Base-by-base conservation (phyloP, 176 grass and related monocot genomes). In the Triticum dicoccoides region DNA sequence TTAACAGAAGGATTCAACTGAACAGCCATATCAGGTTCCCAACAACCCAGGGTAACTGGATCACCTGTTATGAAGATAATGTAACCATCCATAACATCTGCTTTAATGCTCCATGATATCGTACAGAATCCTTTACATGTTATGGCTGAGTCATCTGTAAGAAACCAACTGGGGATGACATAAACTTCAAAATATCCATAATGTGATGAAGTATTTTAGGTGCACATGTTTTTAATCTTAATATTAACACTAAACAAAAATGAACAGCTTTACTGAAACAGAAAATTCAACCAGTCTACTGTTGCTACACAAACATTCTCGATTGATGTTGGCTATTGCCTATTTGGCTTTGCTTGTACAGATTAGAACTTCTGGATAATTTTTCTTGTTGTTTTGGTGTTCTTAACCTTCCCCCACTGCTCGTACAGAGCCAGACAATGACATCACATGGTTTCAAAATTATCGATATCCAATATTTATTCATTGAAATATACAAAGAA, bases 21-120 rank as follows among this genome's bases (percentile, higher is more conserved):
- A 95, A 95, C 76, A 82, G 93, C 91, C 90, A 89, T 91, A 77
- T 88, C 82, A 34, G 91, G 89, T 66, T 94, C 93, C 96, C 96
- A 98, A 75, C 91, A 94, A 65, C 96, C 96, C 78, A 98, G 83
- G 42, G 88, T 85, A 86, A 98, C 86, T 12, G 90, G 96, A 64
- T 95, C 93, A 9, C 96, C 96, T 51, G 93, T 98, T 29, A 98
- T 17, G 39, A 92, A 94, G 64, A 98, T 82, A 69, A 89, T 70
- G 64, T 86, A 90, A 67, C 91, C 91, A 91, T 95, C 89, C 54
- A 70, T 35, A 23, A 98, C 78, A 87, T 98, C 93, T 62, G 91
- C 83, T 89, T 94, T 92, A 44, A 98, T 82, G 69, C 86, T 94
- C 96, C 93, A 98, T 58, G 92, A 77, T 89, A 98, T 84, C 61